Conservation (phyloP, 2,329 filamentous ascomycete genomes). For the Colletotrichum karsti region DNA sequence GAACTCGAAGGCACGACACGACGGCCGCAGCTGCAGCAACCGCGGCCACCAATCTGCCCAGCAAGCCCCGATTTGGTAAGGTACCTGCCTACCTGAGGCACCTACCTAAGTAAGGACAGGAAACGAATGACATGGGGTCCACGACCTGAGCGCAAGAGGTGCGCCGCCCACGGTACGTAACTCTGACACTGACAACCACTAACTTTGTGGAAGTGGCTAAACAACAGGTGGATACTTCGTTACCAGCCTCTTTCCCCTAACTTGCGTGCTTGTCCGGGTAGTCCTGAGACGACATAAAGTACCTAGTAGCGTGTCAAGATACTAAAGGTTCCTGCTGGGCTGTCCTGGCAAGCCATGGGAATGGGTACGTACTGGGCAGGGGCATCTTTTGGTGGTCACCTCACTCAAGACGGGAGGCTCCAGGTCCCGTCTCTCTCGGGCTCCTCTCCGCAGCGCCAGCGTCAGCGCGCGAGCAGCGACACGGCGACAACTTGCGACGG, state of each 20-base stretch:
- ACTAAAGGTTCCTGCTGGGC: background rate
- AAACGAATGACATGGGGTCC: background rate
- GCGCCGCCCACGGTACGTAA: background rate
- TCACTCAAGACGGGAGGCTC: no score
- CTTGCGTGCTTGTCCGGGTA: no score
- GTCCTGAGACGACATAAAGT: background rate
- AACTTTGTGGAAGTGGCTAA: background rate
- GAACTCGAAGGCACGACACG: background rate
- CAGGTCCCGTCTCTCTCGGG: background rate
- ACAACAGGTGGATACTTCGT: background rate
- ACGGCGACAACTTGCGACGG: conserved; percentile 1
- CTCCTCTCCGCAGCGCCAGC: conserved; percentile 12
- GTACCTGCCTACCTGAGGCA: no score
- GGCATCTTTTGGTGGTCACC: background rate
- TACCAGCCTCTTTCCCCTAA: background rate
- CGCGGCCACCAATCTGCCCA: background rate
- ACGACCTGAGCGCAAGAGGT: background rate
- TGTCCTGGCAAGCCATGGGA: background rate
- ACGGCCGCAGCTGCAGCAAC: conserved; percentile 20
- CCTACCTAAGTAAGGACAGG: no score
- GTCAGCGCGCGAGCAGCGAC: background rate
- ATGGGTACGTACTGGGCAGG: background rate
- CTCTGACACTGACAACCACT: background rate
- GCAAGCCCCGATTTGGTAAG: conserved; percentile 12
- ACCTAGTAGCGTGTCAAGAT: no score